These are phyloP conservation scores for Tulasnella sp. DNA, from an alignment of 768 basidiomycete genomes.

Conservation along the genomic window DNA sequence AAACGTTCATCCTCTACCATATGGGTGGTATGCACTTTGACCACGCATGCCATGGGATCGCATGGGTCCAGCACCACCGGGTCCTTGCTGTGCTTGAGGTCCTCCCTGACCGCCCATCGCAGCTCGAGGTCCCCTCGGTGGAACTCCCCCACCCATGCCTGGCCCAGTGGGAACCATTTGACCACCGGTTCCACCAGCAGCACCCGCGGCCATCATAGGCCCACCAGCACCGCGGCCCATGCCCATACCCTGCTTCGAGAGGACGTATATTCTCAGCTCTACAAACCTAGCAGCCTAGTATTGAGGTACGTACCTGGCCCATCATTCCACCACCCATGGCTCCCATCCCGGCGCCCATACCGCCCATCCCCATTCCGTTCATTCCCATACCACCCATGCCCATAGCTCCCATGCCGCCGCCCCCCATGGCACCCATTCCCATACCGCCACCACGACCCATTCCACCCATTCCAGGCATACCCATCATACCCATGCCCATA, in stretches of 20 bases:
- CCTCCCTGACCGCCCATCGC: constrained; percentile 23
- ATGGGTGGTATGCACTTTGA: constrained; percentile 77
- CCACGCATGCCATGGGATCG: constrained; percentile 48
- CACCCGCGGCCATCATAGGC: constrained; percentile 10
- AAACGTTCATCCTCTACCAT: constrained; percentile 43
- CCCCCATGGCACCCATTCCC: constrained; percentile 40
- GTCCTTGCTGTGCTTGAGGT: constrained; percentile 13
- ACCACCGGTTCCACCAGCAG: constrained; percentile 18
- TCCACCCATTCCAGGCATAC: constrained; percentile 26
- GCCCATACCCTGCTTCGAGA: neutral
- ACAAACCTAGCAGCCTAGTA: neutral
- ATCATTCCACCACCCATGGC: constrained; percentile 38
- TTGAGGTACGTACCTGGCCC: neutral
- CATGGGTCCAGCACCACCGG: constrained; percentile 45
- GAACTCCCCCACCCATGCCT: constrained; percentile 47
- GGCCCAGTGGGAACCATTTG: constrained; percentile 27
- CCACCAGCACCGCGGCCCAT: constrained; percentile 20
- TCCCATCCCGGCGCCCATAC: constrained; percentile 4
- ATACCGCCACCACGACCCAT: constrained; percentile 32
- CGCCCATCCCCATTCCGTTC: neutral
- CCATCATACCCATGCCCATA: constrained; percentile 26
- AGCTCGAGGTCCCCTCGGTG: constrained; percentile 35
- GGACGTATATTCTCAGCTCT: neutral
- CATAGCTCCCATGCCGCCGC: constrained; percentile 39
- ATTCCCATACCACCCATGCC: constrained; percentile 28